A percentile compares a stretch with the other conserved stretches of the same genome.
phyloP scores from a whole-genome alignment of 164 flowering plant genomes.

The Macadamia tetraphylla region DNA sequence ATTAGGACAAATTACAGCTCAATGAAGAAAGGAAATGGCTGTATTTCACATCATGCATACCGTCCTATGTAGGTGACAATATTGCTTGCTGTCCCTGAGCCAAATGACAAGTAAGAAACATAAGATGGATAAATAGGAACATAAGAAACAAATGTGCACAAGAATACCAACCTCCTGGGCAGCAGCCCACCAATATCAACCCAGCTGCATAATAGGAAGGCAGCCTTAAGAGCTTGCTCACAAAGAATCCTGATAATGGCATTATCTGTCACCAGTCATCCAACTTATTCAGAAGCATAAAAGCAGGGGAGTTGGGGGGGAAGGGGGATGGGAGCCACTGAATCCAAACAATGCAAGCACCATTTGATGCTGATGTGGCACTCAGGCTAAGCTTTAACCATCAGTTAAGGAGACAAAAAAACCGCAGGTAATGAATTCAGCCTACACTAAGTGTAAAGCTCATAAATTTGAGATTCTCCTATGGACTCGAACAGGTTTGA shows the following conservation, averaged over 20 bases:
- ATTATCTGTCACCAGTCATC: conserved; percentile 54
- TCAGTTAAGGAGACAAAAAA: too few relatives aligned
- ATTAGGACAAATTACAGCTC: conserved; percentile 12
- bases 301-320: not conserved
- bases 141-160: not conserved
- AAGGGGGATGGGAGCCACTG: too few relatives aligned
- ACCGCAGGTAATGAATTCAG: too few relatives aligned
- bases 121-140: not conserved
- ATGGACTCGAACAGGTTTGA: too few relatives aligned
- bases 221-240: conserved; percentile 72
- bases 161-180: conserved; percentile 70
- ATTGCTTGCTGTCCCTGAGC: conserved; percentile 90
- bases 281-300: conserved; percentile 2
- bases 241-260: conserved; percentile 76
- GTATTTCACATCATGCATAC: conserved; percentile 27
- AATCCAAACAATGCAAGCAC: too few relatives aligned
- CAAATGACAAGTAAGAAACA: conserved; percentile 10
- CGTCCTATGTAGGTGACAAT: conserved; percentile 88
- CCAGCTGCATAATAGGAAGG: conserved; percentile 95
- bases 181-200: conserved; percentile 83
- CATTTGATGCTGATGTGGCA: not conserved
- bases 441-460: too few relatives aligned
- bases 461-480: too few relatives aligned
- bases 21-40: not conserved
- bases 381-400: not conserved